Conservation (phyloP, 352 stramenopile species). For the Pythium phragmitis region DNA sequence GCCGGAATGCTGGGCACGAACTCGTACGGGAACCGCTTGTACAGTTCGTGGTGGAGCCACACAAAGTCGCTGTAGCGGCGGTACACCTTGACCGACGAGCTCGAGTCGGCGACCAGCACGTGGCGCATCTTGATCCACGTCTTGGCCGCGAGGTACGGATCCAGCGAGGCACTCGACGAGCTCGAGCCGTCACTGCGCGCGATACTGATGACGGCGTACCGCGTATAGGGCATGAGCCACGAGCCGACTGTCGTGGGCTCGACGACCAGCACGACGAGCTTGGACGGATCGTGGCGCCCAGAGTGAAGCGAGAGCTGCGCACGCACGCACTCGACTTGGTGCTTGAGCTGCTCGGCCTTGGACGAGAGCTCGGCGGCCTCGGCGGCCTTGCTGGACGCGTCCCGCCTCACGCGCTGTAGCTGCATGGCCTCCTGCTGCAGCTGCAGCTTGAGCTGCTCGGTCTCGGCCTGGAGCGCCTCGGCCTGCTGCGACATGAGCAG, state of each 20-base stretch:
- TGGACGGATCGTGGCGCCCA: conserved; percentile 69
- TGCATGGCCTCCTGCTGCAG: conserved; percentile 69
- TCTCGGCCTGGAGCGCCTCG: conserved; percentile 72
- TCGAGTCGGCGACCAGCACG: conserved; percentile 50
- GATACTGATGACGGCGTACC: conserved; percentile 81
- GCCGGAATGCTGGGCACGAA: conserved; percentile 71
- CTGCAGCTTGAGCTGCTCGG: conserved; percentile 69
- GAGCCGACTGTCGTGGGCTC: conserved; percentile 79
- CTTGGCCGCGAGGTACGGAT: conserved; percentile 70
- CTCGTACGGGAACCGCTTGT: conserved; percentile 68
- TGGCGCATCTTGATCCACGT: conserved; percentile 78
- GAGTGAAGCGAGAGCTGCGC: conserved; percentile 77
- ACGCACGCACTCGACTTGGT: conserved; percentile 75
- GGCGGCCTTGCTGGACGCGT: conserved; percentile 62
- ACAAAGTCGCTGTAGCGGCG: conserved; percentile 87
- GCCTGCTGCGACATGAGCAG: conserved; percentile 65
- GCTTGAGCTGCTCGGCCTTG: conserved; percentile 67
- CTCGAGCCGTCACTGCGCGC: conserved; percentile 41
- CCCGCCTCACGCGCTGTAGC: conserved; percentile 65
- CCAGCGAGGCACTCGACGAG: conserved; percentile 29
- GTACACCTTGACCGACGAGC: conserved; percentile 81
- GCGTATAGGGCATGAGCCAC: conserved; percentile 82
- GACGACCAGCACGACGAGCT: conserved; percentile 79
- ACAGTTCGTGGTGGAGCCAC: conserved; percentile 72
- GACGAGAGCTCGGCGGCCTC: conserved; percentile 69